Conservation (phyloP, 2,329 filamentous ascomycete genomes). For the Aureobasidium vineae region DNA sequence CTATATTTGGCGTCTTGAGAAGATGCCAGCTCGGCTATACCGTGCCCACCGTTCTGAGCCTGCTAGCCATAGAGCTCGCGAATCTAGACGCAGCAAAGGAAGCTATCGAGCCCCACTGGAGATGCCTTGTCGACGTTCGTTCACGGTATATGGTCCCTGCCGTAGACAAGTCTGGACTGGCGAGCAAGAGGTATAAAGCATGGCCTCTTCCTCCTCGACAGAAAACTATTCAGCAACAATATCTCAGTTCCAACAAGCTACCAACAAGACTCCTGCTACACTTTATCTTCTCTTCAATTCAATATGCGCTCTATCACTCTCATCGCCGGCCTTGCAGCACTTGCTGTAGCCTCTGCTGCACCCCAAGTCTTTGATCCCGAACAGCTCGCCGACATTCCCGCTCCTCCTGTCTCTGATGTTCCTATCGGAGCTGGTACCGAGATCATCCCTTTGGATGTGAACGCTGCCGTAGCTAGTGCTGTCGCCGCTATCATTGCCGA, state of each 20-base stretch:
- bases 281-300: not conserved
- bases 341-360: not conserved
- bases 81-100: not conserved
- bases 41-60: not conserved
- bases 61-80: not conserved
- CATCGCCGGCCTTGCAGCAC: conserved; percentile 2
- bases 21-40: not conserved
- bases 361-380: not conserved
- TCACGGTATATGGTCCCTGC: not conserved
- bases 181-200: conserved; percentile 9
- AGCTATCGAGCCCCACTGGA: not conserved
- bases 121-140: not conserved
- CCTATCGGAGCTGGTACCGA: not conserved
- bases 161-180: not conserved
- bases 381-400: not conserved
- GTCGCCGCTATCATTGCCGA: not conserved
- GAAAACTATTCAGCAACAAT: not conserved
- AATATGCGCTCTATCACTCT: conserved; percentile 9
- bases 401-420: not conserved
- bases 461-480: not conserved
- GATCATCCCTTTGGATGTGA: not conserved
- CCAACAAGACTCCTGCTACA: not conserved
- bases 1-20: not conserved
- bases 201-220: not conserved
- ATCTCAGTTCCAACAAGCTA: not conserved